Evolutionary conservation across 345 rosid species (phyloP).

Genomic region (Eutrema yunnanense): DNA sequence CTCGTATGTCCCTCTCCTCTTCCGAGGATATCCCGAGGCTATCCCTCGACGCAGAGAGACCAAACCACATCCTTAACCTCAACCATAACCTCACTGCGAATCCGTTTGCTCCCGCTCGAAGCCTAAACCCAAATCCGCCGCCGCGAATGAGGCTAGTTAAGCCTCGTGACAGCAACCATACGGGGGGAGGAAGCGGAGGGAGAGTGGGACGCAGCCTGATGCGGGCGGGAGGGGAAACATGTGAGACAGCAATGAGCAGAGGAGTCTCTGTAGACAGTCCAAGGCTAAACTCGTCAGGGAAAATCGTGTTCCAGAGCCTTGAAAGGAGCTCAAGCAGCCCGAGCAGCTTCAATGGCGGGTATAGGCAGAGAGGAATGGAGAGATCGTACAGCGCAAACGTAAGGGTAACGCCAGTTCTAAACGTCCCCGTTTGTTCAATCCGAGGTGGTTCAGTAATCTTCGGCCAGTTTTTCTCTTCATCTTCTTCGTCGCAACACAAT

Average conservation of each 20-base stretch:
- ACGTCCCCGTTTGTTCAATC: constrained; percentile 57
- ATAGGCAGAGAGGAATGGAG: constrained; percentile 77
- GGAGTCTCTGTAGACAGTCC: constrained; percentile 91
- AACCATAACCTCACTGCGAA: constrained; percentile 39
- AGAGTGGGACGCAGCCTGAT: constrained; percentile 59
- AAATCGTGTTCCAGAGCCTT: constrained; percentile 77
- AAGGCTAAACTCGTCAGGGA: constrained; percentile 89
- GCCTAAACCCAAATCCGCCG: constrained; percentile 40
- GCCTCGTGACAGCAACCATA: constrained; percentile 32
- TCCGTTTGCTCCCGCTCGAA: constrained; percentile 49
- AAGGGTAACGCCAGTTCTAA: constrained; percentile 61
- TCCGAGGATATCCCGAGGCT: constrained; percentile 76
- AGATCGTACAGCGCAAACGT: constrained; percentile 82
- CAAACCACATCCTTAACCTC: constrained; percentile 19
- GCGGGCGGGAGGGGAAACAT: constrained; percentile 21
- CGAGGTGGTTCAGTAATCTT: constrained; percentile 52
- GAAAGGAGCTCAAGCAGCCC: constrained; percentile 98
- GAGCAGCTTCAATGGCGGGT: constrained; percentile 80
- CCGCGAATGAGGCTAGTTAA: constrained; percentile 68
- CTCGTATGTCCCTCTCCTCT: constrained; percentile 78
- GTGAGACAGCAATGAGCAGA: constrained; percentile 33
- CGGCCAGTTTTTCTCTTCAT: constrained; percentile 47
- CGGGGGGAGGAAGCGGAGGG: not conserved
- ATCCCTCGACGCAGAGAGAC: constrained; percentile 81
- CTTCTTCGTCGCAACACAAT: constrained; percentile 33